phyloP scores from a whole-genome alignment of 148 eudicot genomes.

The Selenicereus undatus region DNA sequence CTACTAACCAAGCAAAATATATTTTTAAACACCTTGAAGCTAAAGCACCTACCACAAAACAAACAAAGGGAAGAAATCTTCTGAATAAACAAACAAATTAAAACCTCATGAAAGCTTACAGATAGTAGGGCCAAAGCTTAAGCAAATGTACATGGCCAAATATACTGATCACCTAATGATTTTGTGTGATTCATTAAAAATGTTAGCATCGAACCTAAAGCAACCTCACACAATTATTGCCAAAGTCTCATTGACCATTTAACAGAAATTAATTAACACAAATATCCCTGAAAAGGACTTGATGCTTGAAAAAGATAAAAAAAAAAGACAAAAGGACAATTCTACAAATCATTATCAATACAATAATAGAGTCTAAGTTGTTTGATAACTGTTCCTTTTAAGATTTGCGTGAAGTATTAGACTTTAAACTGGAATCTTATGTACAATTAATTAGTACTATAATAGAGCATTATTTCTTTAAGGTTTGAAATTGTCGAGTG shows the following conservation, averaged over 20 bases:
- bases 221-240: not conserved
- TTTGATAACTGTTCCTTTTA: too few relatives aligned
- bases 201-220: not conserved
- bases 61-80: not conserved
- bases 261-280: not conserved
- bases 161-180: not conserved
- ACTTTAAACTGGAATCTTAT: too few relatives aligned
- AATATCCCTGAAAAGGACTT: not conserved
- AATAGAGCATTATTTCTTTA: too few relatives aligned
- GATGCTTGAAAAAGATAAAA: not conserved
- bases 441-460: too few relatives aligned
- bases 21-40: not conserved
- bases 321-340: not conserved
- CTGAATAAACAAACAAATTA: not conserved
- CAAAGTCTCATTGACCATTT: not conserved
- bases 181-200: not conserved
- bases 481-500: too few relatives aligned
- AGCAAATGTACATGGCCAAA: not conserved
- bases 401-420: too few relatives aligned
- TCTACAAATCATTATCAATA: not conserved
- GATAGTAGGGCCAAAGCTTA: not conserved
- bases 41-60: not conserved
- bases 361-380: too few relatives aligned
- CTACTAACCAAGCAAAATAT: not conserved
- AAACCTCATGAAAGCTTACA: not conserved